Evolutionary conservation across 2,329 filamentous ascomycete species (phyloP), one percentile per base, ranked within the genome.

Genomic region (Colletotrichum sp.): DNA sequence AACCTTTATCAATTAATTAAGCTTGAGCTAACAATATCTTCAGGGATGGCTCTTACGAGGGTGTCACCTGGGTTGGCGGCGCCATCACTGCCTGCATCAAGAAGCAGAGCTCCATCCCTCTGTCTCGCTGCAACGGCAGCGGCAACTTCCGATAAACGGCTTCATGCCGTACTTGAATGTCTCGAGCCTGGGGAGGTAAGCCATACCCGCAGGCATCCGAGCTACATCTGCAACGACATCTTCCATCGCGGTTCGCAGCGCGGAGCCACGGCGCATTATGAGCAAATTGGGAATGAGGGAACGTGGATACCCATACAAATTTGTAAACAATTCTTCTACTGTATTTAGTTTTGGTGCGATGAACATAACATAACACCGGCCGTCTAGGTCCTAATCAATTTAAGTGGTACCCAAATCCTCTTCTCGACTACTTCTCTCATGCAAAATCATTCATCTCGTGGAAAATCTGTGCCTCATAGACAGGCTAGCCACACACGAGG

Each of bases 61-160:
- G 73, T 24, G 69, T 75, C 2, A 59, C 24, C 30, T 75, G 69
- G 73, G 36, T 75, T 34, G 36, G 26, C 9, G 73, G 73, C 8
- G 73, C 69, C 48, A 73, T 75, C 36, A 66, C 74, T 7, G 55
- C 58, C 48, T 76, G 65, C 71, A 34, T 56, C 61, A 66, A 74
- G 67, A 61, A 74, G 43, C 71, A 74, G 59, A 52, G 48, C 9
- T 34, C 14, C 14, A 66, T 74, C 52, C 71, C 71, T 1, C 34
- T 66, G 2, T 36, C 59, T 18, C 59, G 48, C 36, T 71, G 67
- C 61, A 18, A 71, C 18, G 59, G 67, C 18, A 5, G 14, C 16
- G 71, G 59, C 10, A 36, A 65, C 43, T 71, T 74, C 34, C n/a
- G n/a, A 3, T 71, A 61, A 70, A 32, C 14, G 55, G 52, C 48